Evolutionary conservation across 2,329 filamentous ascomycete species (phyloP).

Genomic region (Alternaria rosae): DNA sequence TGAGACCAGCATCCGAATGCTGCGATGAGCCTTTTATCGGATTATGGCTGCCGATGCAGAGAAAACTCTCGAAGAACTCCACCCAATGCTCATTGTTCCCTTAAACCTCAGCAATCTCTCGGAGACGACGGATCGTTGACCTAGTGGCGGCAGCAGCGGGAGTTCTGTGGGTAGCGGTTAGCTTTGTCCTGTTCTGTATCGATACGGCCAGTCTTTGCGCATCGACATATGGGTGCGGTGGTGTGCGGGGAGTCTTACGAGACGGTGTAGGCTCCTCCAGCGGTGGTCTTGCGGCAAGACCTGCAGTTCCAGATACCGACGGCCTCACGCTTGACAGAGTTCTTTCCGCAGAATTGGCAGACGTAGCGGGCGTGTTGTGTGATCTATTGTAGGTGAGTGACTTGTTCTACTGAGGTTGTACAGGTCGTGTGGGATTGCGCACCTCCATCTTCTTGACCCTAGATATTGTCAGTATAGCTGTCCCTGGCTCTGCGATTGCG

Average conservation of each 20-base stretch:
- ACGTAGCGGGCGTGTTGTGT: slow-evolving; percentile 95
- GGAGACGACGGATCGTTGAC: slow-evolving; percentile 95
- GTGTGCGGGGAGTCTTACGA: slow-evolving; percentile 70
- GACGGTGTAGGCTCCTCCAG: slow-evolving; percentile 92
- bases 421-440: slow-evolving; percentile 25
- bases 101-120: slow-evolving; percentile 97
- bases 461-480: background rate
- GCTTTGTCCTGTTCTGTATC: slow-evolving; percentile 14
- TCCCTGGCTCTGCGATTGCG: background rate
- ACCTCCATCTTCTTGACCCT: slow-evolving; percentile 95
- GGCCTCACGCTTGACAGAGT: slow-evolving; percentile 84
- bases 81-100: slow-evolving; percentile 38
- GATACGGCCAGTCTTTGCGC: background rate
- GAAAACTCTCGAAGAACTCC: slow-evolving; percentile 49
- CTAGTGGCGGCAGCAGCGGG: slow-evolving; percentile 92
- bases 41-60: slow-evolving; percentile 41
- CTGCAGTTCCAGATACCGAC: slow-evolving; percentile 98
- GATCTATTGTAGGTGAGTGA: slow-evolving; percentile 61
- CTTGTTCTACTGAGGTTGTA: slow-evolving; percentile 11
- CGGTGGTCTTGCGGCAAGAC: slow-evolving; percentile 92
- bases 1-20: slow-evolving; percentile 45
- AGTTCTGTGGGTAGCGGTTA: slow-evolving; percentile 66
- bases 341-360: slow-evolving; percentile 95
- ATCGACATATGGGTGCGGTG: background rate
- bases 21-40: slow-evolving; percentile 37